Evolutionary conservation across 176 grass and related monocot genomes (phyloP).

Genomic region (Saccharum spontaneum): DNA sequence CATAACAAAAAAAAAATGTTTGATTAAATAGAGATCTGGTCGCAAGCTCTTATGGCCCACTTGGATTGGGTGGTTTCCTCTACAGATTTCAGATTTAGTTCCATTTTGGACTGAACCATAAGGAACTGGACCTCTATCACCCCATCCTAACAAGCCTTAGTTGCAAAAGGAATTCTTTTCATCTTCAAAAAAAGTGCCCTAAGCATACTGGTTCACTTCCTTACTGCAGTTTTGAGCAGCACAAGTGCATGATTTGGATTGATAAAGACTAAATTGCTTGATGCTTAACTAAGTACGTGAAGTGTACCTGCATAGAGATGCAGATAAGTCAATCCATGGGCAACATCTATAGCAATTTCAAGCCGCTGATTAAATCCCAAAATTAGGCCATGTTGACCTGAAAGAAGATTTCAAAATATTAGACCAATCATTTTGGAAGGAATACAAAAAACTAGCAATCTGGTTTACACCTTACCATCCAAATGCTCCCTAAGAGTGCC

Average conservation of each 20-base stretch:
- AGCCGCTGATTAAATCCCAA: constrained; percentile 82
- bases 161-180: background rate
- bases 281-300: constrained; percentile 18
- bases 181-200: background rate
- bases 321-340: constrained; percentile 94
- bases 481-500: constrained; percentile 95
- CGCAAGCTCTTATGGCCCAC: background rate
- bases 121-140: background rate
- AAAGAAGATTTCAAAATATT: constrained; percentile 41
- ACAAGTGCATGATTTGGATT: background rate
- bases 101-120: background rate
- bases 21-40: background rate
- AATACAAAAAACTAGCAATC: constrained; percentile 34
- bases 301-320: constrained; percentile 89
- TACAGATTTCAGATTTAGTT: background rate
- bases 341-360: constrained; percentile 94
- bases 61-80: background rate
- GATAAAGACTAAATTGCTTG: background rate
- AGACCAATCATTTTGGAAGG: background rate
- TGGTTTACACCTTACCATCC: constrained; percentile 76
- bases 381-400: constrained; percentile 68
- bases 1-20: background rate
- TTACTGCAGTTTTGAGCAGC: background rate
- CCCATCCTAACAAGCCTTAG: background rate
- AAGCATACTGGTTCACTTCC: background rate